Conservation (phyloP, 768 basidiomycete species). For the Fomitopsis pulvina region DNA sequence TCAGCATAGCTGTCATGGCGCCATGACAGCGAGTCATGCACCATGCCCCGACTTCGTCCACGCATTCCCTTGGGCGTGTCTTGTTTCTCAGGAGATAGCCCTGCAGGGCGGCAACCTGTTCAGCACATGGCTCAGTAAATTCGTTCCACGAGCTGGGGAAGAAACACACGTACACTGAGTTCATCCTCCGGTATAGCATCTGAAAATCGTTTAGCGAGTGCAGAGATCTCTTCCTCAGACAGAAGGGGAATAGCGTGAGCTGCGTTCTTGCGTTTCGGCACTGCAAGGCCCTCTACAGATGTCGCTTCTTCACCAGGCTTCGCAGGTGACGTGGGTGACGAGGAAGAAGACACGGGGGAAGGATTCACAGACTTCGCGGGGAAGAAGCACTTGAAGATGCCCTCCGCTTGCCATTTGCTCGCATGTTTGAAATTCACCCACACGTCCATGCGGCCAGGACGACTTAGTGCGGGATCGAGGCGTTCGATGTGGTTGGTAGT, state of each 20-base stretch:
- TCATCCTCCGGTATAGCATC: constrained; percentile 83
- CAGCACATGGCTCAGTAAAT: neutral
- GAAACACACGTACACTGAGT: constrained; percentile 69
- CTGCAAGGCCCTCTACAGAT: constrained; percentile 54
- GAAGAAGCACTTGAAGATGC: constrained; percentile 94
- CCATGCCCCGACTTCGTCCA: constrained; percentile 77
- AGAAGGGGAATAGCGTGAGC: constrained; percentile 60
- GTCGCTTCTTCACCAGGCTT: constrained; percentile 12
- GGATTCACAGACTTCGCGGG: constrained; percentile 46
- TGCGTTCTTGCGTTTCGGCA: constrained; percentile 70
- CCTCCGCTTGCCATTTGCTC: constrained; percentile 89
- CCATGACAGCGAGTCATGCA: constrained; percentile 15
- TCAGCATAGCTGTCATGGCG: neutral
- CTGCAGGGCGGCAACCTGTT: constrained; percentile 74
- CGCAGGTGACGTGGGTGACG: constrained; percentile 9
- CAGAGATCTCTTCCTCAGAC: constrained; percentile 68
- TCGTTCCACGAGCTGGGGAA: neutral
- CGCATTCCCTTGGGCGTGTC: constrained; percentile 81
- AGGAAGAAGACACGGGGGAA: constrained; percentile 9
- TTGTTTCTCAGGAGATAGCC: constrained; percentile 87
- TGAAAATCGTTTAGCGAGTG: constrained; percentile 76
- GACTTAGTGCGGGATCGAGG: constrained; percentile 81
- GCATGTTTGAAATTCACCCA: constrained; percentile 91
- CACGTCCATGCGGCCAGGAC: constrained; percentile 88
- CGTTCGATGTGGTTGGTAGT: constrained; percentile 94